Base-by-base conservation (phyloP, 2,329 filamentous ascomycete genomes). In the Capronia americana region DNA sequence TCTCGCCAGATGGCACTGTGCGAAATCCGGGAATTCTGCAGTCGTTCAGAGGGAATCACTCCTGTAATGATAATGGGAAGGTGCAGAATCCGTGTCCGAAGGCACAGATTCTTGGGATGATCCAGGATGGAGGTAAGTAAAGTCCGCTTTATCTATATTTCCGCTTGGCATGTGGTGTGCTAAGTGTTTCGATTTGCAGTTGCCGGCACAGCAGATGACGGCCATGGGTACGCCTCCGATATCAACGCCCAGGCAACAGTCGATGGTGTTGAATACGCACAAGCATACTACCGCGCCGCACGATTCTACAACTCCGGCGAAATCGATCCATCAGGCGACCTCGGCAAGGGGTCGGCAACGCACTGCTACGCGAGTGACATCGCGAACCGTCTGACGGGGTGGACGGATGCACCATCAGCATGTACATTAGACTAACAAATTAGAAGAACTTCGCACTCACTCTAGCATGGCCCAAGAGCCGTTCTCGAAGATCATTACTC, bases 281-380 rank as follows among this genome's bases (percentile, higher is more conserved):
- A 69, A 56, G 71, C 57, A n/a, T 76, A 73, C 69, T 77, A 77
- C 68, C 75, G 74, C 55, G 79, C 76, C 23, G 78, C 79, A 7
- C 72, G 79, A 28, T 72, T 77, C 53, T 81, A 81, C 72, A 81
- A 81, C 71, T 80, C 79, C 0, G 79, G 79, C 38, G 74, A 73
- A 0, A 71, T 80, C 24, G 74, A 71, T 46, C 5, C 69, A 0
- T 71, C 70, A 4, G 73, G 73, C 0, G 78, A 81, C 64, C 73
- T 81, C 20, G 75, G 62, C 6, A 68, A 77, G 61, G 80, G 80
- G 53, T 76, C 82, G 72, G 71, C 73, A 3, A 84, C 82, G 20
- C 78, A 79, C 67, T 85, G 83, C 76, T 86, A 86, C 72, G 77
- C 79, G 8, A 79, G 76, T 20, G 84, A 86, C 68, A 76, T 86